Evolutionary conservation across 176 grass and related monocot species (phyloP), one percentile per base, ranked within the genome.

Genomic region (Triticum timopheevii): DNA sequence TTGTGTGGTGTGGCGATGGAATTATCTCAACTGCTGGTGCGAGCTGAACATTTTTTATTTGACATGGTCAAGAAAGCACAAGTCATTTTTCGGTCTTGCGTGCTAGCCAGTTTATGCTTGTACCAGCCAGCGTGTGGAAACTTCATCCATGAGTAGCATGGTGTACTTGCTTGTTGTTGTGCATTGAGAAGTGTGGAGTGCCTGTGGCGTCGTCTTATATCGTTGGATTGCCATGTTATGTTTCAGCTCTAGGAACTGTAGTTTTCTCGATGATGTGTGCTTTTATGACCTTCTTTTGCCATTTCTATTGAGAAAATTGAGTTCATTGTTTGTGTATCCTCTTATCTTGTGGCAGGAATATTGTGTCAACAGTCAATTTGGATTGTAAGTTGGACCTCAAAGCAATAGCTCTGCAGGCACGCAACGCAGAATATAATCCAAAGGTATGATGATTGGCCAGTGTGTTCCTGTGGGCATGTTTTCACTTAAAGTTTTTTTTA

Each of bases 341-440:
- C 24, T 1, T 69, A 39, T 25, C 78, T 86, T 25, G 67, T 90
- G 59, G 24, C 85, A 98, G 97, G 88, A 98, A 98, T 74, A 98
- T 98, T 0, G 97, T 98, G 31, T 98, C 97, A 8, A 98, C 97
- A 4, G 97, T 98, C 61, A 98, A 98, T 91, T 88, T 98, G 86
- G 97, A 98, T 56, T 98, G 97, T 44, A 98, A 98, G 28, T 84
- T 98, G 79, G 97, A 96, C 22, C 93, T 98, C 66, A 98, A 98
- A 90, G 79, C 92, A 17, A 98, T 98, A 58, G 97, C 97, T 86
- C 61, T 98, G 74, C 97, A 98, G 88, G 94, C 97, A 10, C 90
- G 97, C 17, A 98, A 98, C 88, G 97, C 97, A 2, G 97, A 98
- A 61, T 98, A 98, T 76, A 98, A 98, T 50, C 97, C 97, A 2